Conservation (phyloP, 2,329 filamentous ascomycete genomes). For the Hypoxylon sp. region DNA sequence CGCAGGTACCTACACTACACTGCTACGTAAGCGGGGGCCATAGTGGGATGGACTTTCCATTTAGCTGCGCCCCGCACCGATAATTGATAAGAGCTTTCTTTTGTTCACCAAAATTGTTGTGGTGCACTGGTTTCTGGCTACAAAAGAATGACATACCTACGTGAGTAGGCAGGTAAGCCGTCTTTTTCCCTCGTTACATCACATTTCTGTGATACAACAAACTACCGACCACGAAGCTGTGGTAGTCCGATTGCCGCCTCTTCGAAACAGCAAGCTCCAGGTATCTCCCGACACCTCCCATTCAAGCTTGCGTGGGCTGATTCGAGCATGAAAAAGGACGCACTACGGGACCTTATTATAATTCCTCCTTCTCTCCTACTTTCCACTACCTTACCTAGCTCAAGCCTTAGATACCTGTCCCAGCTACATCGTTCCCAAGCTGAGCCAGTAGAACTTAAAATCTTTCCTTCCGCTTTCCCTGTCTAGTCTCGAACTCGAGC, state of each 20-base stretch:
- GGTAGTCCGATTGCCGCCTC: conserved; percentile 11
- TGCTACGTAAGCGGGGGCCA: conserved; percentile 37
- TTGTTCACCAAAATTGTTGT: conserved; percentile 20
- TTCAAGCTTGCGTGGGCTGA: conserved; percentile 33
- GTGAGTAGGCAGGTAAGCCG: conserved; percentile 27
- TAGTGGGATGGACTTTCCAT: conserved; percentile 17
- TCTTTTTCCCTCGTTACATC: conserved; percentile 25
- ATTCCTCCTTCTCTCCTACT: conserved; percentile 8
- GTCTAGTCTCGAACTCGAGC: neutral
- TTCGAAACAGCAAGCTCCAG: conserved; percentile 15
- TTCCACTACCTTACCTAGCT: neutral
- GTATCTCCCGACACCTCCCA: conserved; percentile 25
- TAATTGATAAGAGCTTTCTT: conserved; percentile 44
- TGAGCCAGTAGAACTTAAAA: neutral
- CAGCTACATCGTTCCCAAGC: neutral
- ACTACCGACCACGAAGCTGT: conserved; percentile 9
- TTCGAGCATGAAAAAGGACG: conserved; percentile 38
- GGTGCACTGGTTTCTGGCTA: conserved; percentile 2
- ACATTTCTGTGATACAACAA: conserved; percentile 25
- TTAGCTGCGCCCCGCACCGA: conserved; percentile 38
- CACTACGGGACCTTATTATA: conserved; percentile 20
- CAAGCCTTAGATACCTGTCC: conserved; percentile 16
- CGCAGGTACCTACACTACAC: neutral
- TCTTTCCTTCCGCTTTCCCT: neutral
- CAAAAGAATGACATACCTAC: conserved; percentile 21